phyloP scores from a whole-genome alignment of 2,329 filamentous ascomycete genomes.

The Fonsecaea pedrosoi region DNA sequence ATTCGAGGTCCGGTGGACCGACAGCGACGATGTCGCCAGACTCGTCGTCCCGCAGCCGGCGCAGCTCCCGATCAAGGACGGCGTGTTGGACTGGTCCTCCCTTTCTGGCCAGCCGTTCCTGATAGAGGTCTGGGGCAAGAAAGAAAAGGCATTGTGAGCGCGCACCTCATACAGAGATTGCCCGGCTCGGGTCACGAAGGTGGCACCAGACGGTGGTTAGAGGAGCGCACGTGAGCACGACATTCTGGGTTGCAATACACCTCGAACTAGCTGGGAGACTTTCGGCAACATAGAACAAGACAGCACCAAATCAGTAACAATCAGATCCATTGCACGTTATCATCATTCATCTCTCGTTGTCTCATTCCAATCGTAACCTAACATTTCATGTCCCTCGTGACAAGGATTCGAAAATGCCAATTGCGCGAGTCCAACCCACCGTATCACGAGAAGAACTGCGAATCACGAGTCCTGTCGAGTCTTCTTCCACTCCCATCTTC shows the following conservation, averaged over 20 bases:
- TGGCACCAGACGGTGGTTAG: not conserved
- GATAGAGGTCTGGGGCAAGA: constrained; percentile 35
- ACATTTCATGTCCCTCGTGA: not conserved
- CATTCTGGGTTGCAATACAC: not conserved
- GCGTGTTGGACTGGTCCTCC: constrained; percentile 20
- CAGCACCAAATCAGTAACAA: not conserved
- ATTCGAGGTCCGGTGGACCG: constrained; percentile 33
- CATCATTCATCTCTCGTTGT: constrained; percentile 1
- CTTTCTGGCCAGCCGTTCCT: constrained; percentile 30
- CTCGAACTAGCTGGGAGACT: not conserved
- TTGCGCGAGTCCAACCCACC: not conserved
- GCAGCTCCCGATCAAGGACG: constrained; percentile 27
- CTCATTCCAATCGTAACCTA: not conserved
- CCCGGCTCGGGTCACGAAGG: not conserved
- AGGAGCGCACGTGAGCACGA: not conserved
- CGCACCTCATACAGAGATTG: not conserved
- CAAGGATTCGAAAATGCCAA: not conserved
- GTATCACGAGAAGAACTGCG: not conserved
- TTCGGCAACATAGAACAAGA: not conserved
- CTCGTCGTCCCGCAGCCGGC: constrained; percentile 22
- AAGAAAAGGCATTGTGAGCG: constrained; percentile 30
- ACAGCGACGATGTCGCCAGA: constrained; percentile 32
- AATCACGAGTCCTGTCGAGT: not conserved
- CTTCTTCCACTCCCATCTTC: not conserved
- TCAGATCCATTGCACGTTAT: not conserved